Base-by-base conservation (phyloP, 306 rosid species). In the Parietaria judaica region DNA sequence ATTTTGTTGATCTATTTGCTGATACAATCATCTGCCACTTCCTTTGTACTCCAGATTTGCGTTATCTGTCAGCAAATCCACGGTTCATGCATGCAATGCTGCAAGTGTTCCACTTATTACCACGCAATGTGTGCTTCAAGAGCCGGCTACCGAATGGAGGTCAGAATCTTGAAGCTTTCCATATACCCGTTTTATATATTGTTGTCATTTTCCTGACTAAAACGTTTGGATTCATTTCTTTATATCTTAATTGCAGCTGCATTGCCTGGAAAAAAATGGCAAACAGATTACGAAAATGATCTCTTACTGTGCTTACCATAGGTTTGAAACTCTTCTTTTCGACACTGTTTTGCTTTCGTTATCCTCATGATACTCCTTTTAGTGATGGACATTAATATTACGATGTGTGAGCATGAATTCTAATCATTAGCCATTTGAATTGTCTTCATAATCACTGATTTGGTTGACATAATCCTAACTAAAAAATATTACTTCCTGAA, bases 111-210 rank as follows among this genome's bases (percentile, higher is more conserved):
- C 45, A 94, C 99, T 76, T 94, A 94, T 87, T 94, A 84, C 77
- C 99, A 94, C 77, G 97, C 99, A 66, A 94, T 89, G 97, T 94
- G 99, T 78, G 99, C 99, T 59, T 94, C 99, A 71, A 83, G 99
- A 65, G 97, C 99, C 34, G 99, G 99, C 68, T 94, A 89, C 73
- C 90, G 95, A 36, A 94, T 94, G 99, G 99, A 94, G 95, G 99
- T 89, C 69, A 75, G 87, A 23, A 54, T 37, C 52, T 63, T 68
- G 37, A 66, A 48, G 36, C 54, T 65, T 50, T 51, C 61, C 66
- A 23, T 23, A 23, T 23, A 23, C 31, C 31, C 2, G 31, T 23
- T 23, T 23, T 23, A 23, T 23, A 23, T 23, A 23, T 23, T 23
- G 31, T 23, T 23, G 31, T 67, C 8, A 41, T 36, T 50, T 61